phyloP scores from a whole-genome alignment of 371 early-diverging fungal species.

The Mucor lusitanicus region DNA sequence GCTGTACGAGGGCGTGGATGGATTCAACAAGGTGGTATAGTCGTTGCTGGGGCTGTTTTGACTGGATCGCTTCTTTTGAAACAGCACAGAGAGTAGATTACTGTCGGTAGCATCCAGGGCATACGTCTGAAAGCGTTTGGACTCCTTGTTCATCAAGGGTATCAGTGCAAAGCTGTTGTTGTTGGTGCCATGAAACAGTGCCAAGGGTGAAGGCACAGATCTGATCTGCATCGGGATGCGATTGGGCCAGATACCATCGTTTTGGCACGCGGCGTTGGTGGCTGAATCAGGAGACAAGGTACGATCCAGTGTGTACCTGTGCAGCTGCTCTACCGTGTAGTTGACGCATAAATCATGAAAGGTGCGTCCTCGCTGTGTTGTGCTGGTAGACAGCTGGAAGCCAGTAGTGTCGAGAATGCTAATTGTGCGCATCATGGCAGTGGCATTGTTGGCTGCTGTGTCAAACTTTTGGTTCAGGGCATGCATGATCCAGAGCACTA shows the following conservation, averaged over 20 bases:
- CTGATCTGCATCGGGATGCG: not conserved
- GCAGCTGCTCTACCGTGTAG: constrained; percentile 85
- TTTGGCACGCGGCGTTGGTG: constrained; percentile 5
- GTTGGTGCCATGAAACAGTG: constrained; percentile 18
- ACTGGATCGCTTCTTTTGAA: constrained; percentile 26
- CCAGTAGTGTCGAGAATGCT: constrained; percentile 77
- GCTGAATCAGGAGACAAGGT: constrained; percentile 8
- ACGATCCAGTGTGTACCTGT: constrained; percentile 41
- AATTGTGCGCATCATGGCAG: constrained; percentile 58
- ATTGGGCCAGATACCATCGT: constrained; percentile 17
- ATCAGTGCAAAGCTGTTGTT: constrained; percentile 19
- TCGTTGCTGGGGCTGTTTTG: constrained; percentile 13
- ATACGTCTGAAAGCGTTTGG: constrained; percentile 35
- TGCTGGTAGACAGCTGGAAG: constrained; percentile 36
- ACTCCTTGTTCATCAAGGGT: constrained; percentile 33
- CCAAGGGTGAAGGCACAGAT: not conserved
- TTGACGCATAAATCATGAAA: constrained; percentile 85
- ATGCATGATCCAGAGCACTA: constrained; percentile 80
- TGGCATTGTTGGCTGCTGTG: constrained; percentile 39
- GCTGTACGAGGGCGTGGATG: constrained; percentile 31
- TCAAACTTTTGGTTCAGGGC: constrained; percentile 67
- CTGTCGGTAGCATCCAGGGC: constrained; percentile 49
- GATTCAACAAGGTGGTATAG: constrained; percentile 19
- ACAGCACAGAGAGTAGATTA: constrained; percentile 29
- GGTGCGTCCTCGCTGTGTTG: constrained; percentile 20